Evolutionary conservation across 805 yeast species (phyloP), one percentile per base, ranked within the genome.

Genomic region (Phaffomyces thermotolerans): DNA sequence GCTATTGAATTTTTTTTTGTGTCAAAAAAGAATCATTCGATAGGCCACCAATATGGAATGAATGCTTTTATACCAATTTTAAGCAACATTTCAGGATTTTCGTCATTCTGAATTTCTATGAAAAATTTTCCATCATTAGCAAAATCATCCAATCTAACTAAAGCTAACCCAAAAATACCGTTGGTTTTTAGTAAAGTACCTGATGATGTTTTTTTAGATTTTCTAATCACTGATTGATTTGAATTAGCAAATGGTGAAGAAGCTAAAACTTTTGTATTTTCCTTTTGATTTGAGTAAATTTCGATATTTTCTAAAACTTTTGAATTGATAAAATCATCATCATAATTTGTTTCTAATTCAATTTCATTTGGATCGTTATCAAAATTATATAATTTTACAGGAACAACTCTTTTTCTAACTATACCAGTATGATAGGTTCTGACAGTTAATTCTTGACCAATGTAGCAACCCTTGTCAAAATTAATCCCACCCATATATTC

Each of bases 371-470:
- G 45, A 4, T 58, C 57, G 4, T 50, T 47, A 8, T 51, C 47
- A 12, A 46, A 24, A 6, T 50, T 39, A 34, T 44, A 53, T 7
- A 58, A n/a, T 37, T 66, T 69, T 2, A 82, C 78, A 0, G 98
- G 97, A 38, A 86, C 76, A 3, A 88, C 67, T 43, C 98, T 69
- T 55, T 90, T 89, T 27, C 95, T 71, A n/a, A 90, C 76, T 2
- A 81, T 75, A 4, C 96, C 96, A 29, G 83, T 79, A 47, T 85
- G 86, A 56, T 74, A 81, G 0, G 97, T 83, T 54, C 99, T 74
- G 15, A 90, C 88, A 0, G 97, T 90, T 41, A 93, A 69, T 60
- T 93, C 99, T 63, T 93, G 99, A 1, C 99, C 99, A 14, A 88
- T 81, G 55, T 93, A 93, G 60, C 99, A 93, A 2, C 99, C 99